A percentile compares a stretch with the other conserved stretches of the same genome.
Evolutionary conservation across 345 rosid genomes (phyloP).

Genomic region (Salix koriyanagi): DNA sequence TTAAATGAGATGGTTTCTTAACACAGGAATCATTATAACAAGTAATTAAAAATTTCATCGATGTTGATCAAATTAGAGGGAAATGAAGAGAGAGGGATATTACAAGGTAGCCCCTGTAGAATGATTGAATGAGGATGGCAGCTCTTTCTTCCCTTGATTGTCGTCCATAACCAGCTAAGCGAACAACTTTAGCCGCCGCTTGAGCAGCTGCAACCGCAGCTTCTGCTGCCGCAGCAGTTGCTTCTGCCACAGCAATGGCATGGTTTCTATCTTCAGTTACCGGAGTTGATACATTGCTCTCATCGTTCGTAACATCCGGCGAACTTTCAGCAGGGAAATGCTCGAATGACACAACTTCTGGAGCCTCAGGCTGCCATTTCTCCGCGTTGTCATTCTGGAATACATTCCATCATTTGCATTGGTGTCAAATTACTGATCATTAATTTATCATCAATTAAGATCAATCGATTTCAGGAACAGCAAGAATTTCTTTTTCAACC

Average conservation of each 20-base stretch:
- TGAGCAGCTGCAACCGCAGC: conserved; percentile 95
- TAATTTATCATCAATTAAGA: too few relatives aligned
- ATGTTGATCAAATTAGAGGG: neutral
- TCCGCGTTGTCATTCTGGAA: conserved; percentile 41
- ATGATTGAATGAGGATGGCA: conserved; percentile 75
- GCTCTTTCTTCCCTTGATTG: conserved; percentile 76
- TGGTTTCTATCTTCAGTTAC: conserved; percentile 60
- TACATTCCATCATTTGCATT: neutral
- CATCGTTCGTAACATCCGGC: conserved; percentile 65
- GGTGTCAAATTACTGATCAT: neutral
- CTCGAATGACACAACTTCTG: conserved; percentile 78
- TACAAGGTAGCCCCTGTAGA: conserved; percentile 90
- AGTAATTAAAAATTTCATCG: neutral
- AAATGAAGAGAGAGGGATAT: neutral
- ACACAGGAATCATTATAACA: neutral
- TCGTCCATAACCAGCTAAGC: conserved; percentile 80
- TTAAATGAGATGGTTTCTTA: too few relatives aligned
- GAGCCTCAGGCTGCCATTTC: conserved; percentile 63
- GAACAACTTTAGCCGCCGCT: conserved; percentile 89
- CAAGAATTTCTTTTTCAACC: neutral
- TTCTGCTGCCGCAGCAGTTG: conserved; percentile 92
- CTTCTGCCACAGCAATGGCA: conserved; percentile 82
- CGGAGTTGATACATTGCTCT: conserved; percentile 47
- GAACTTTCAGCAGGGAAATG: conserved; percentile 84
- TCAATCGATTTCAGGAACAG: neutral